Evolutionary conservation across 2,329 filamentous ascomycete species (phyloP).

Genomic region (Monosporascus sp.): DNA sequence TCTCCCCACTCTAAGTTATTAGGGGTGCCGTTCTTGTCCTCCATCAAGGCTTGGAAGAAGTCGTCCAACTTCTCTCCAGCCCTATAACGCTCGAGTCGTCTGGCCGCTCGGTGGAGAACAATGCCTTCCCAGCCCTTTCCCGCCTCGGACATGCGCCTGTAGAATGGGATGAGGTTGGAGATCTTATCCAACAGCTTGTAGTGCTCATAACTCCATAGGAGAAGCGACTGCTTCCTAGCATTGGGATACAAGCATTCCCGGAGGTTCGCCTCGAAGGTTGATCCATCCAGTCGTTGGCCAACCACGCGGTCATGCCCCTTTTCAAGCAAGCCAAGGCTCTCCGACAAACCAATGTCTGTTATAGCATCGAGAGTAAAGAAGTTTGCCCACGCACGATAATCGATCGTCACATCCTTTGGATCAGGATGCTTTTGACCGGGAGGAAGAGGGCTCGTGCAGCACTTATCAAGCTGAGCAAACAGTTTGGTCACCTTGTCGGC

Average conservation of each 20-base stretch:
- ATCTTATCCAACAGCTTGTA: slow-evolving; percentile 43
- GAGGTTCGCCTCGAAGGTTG: slow-evolving; percentile 39
- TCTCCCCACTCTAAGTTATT: slow-evolving; percentile 51
- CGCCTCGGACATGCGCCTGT: slow-evolving; percentile 33
- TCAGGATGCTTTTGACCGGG: slow-evolving; percentile 19
- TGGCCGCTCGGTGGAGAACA: slow-evolving; percentile 38
- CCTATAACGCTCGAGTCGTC: slow-evolving; percentile 38
- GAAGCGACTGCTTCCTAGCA: slow-evolving; percentile 43
- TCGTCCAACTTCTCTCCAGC: slow-evolving; percentile 52
- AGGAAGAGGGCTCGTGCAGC: slow-evolving; percentile 33
- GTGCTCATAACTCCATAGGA: slow-evolving; percentile 48
- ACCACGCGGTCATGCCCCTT: slow-evolving; percentile 39
- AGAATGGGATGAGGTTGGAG: slow-evolving; percentile 41
- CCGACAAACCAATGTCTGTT: slow-evolving; percentile 48
- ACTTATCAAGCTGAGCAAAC: slow-evolving; percentile 37
- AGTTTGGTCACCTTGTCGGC: slow-evolving; percentile 44
- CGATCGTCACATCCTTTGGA: slow-evolving; percentile 38
- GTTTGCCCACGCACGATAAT: slow-evolving; percentile 48
- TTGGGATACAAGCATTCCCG: slow-evolving; percentile 48
- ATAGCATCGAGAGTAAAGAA: slow-evolving; percentile 55
- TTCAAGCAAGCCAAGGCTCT: slow-evolving; percentile 48
- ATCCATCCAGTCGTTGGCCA: slow-evolving; percentile 40
- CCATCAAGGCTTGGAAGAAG: slow-evolving; percentile 54
- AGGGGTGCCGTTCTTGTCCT: slow-evolving; percentile 35
- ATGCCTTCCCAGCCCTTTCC: slow-evolving; percentile 43